These are phyloP conservation scores for Hylodesmum podocarpum DNA, from an alignment of 306 rosid species.

Conservation along the genomic window DNA sequence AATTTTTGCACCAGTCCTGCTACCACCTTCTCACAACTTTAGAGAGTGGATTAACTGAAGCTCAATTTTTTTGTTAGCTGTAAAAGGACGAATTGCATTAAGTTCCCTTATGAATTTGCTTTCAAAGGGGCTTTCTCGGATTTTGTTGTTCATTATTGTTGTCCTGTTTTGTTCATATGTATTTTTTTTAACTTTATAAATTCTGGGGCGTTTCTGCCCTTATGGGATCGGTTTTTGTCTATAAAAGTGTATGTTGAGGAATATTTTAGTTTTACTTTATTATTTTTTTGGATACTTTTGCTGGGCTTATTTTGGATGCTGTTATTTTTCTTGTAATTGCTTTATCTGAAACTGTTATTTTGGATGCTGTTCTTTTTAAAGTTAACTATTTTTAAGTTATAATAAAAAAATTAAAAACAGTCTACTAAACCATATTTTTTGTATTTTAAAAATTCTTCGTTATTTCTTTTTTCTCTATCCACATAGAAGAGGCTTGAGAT, in stretches of 20 bases:
- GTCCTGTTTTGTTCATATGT: constrained; percentile 28
- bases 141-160: constrained; percentile 16
- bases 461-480: no score
- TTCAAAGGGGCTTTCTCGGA: constrained; percentile 34
- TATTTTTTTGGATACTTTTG: no score
- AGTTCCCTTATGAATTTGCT: constrained; percentile 27
- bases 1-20: constrained; percentile 40
- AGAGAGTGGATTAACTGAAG: constrained; percentile 38
- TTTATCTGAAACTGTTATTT: not conserved
- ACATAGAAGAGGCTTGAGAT: no score
- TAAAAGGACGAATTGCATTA: constrained; percentile 32
- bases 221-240: constrained; percentile 19
- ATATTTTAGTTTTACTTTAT: not conserved
- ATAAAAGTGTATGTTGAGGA: constrained; percentile 2
- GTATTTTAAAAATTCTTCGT: no score
- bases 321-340: not conserved
- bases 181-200: not conserved
- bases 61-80: constrained; percentile 54
- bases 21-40: constrained; percentile 24
- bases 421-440: no score
- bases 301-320: not conserved
- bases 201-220: not conserved
- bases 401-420: no score
- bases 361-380: no score
- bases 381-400: no score